phyloP scores from a whole-genome alignment of 1,284 basidiomycete species.

The Ganoderma lucidum region DNA sequence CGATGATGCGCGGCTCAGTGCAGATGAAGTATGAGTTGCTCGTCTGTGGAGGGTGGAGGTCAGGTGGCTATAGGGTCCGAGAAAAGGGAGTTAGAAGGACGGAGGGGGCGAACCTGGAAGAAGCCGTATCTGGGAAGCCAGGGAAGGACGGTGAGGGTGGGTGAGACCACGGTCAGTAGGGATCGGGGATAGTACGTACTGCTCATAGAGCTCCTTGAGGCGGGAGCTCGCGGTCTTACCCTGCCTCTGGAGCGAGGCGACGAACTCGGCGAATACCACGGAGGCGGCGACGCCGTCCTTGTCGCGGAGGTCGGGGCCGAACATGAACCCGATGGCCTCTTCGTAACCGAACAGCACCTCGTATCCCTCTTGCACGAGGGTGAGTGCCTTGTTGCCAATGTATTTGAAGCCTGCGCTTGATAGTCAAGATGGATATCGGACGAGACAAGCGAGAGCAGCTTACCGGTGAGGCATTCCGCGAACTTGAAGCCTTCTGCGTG shows the following conservation, averaged over 20 bases:
- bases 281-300: conserved; percentile 86
- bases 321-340: conserved; percentile 90
- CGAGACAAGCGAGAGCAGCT: conserved; percentile 16
- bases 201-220: conserved; percentile 70
- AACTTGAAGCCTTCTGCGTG: conserved; percentile 80
- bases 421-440: neutral
- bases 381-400: conserved; percentile 82
- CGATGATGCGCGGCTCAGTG: conserved; percentile 65
- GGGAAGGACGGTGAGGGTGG: conserved; percentile 14
- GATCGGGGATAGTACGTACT: conserved; percentile 47
- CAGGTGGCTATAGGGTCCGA: neutral
- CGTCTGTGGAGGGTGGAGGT: conserved; percentile 54
- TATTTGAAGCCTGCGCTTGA: conserved; percentile 74
- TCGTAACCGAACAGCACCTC: conserved; percentile 86
- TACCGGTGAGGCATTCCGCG: conserved; percentile 84
- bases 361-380: conserved; percentile 69
- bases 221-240: conserved; percentile 64
- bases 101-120: conserved; percentile 52
- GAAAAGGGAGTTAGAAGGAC: neutral
- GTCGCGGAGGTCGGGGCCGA: conserved; percentile 78
- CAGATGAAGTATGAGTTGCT: conserved; percentile 87
- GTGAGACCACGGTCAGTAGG: neutral
- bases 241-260: conserved; percentile 54
- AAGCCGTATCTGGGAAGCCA: conserved; percentile 54
- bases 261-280: conserved; percentile 73